Evolutionary conservation across 208 protist species (phyloP).

Genomic region (Acanthamoeba castellanii): DNA sequence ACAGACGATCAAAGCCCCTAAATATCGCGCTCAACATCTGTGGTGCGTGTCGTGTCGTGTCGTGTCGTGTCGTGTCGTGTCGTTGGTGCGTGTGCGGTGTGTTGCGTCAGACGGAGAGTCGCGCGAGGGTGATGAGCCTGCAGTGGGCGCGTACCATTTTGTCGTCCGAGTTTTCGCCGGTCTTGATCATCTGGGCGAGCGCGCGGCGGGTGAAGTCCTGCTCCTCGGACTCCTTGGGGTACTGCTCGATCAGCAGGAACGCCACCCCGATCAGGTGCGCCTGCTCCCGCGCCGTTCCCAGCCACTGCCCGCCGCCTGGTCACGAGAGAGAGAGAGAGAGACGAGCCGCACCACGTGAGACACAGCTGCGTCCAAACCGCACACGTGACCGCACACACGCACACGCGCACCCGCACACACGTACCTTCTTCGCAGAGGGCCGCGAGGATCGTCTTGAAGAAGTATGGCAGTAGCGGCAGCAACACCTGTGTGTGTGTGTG

Average conservation of each 20-base stretch:
- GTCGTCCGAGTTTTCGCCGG: slow-evolving; percentile 50
- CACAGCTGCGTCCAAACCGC: background rate
- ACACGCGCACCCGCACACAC: background rate
- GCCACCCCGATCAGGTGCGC: slow-evolving; percentile 1
- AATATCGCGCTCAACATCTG: slow-evolving; percentile 62
- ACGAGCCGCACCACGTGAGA: background rate
- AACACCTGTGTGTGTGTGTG: background rate
- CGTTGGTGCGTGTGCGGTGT: too few relatives aligned
- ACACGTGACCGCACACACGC: too few relatives aligned
- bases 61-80: background rate
- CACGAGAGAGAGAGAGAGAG: too few relatives aligned
- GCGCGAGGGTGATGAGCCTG: too few relatives aligned
- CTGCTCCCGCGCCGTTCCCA: slow-evolving; percentile 3
- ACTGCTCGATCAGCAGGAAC: slow-evolving; percentile 70
- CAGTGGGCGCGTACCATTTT: slow-evolving; percentile 11
- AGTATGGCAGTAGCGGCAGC: slow-evolving; percentile 30
- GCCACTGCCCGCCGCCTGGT: background rate
- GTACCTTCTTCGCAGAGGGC: background rate
- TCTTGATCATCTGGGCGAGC: slow-evolving; percentile 27
- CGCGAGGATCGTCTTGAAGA: slow-evolving; percentile 17
- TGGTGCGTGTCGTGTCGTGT: too few relatives aligned
- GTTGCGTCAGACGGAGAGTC: too few relatives aligned
- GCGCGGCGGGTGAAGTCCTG: slow-evolving; percentile 66
- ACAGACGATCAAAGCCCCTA: slow-evolving; percentile 13
- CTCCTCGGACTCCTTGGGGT: slow-evolving; percentile 68